Base-by-base conservation (phyloP, 2,329 filamentous ascomycete species). In the Pyrenochaeta sp. region DNA sequence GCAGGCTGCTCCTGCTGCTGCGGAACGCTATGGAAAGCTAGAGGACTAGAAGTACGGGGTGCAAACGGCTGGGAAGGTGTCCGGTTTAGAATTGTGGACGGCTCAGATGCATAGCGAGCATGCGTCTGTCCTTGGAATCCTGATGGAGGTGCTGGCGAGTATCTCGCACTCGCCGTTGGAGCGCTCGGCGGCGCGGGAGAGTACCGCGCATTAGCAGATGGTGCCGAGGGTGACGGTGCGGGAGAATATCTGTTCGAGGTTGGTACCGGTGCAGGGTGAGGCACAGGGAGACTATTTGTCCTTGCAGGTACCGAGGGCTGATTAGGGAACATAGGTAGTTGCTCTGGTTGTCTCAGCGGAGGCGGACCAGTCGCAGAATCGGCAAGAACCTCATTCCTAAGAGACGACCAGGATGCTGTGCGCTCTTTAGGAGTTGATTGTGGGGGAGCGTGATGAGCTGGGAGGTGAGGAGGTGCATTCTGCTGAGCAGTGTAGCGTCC, bases 11-110 rank as follows among this genome's bases (percentile, higher is more conserved):
- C 62, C 3, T 66, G 64, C 12, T 74, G 74, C 10, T 79, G 75
- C 27, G 77, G 72, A 45, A 55, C 47, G 32, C 77, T 75, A 50
- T 80, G 84, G 49, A 84, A 83, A 32, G 86, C 86, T 15, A 89
- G 78, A 15, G 87, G 87, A 72, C 87, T 89, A n/a, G 86, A 89
- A 6, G 86, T 89, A 54, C 87, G 81, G 19, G 87, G 87, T 42
- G 86, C 84, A 72, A 88, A 89, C 3, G 84, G 80, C 59, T 86
- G 79, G 13, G 77, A 67, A 73, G 77, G 61, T 73, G 80, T 70
- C 52, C 70, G 72, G 44, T 69, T 72, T 10, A 69, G 72, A 25
- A 57, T 68, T 24, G 54, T 69, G 3, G 65, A 61, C 13, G 77
- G 72, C n/a, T 78, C 74, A 34, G 79, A 74, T 28, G 68, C 69